phyloP scores from a whole-genome alignment of 495 filamentous ascomycete species.

The Tuber borchii region DNA sequence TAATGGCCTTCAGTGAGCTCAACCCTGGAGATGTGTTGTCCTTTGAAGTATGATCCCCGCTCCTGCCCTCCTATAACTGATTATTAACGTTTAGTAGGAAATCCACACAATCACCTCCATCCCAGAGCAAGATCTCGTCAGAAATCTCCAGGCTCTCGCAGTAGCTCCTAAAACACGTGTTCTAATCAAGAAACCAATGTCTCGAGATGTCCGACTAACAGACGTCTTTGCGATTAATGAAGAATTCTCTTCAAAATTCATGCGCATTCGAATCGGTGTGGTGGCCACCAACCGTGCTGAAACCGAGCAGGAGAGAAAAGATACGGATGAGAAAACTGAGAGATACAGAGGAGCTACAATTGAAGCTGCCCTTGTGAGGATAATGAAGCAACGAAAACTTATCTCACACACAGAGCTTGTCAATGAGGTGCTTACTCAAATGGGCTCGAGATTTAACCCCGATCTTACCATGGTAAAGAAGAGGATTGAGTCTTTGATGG shows the following conservation, averaged over 20 bases:
- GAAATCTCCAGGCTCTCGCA: constrained; percentile 76
- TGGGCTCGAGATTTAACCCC: constrained; percentile 74
- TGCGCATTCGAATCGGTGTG: constrained; percentile 80
- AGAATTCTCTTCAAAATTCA: constrained; percentile 69
- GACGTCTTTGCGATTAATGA: constrained; percentile 83
- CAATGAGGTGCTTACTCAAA: constrained; percentile 74
- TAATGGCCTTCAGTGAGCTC: constrained; percentile 83
- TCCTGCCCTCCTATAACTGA: neutral
- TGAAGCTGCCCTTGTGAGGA: constrained; percentile 74
- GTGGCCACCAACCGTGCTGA: constrained; percentile 76
- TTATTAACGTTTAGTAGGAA: constrained; percentile 49
- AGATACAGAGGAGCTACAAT: constrained; percentile 68
- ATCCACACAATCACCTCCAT: constrained; percentile 80
- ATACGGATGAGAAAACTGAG: constrained; percentile 82
- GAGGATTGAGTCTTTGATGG: constrained; percentile 86
- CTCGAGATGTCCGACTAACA: constrained; percentile 68
- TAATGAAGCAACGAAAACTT: constrained; percentile 76
- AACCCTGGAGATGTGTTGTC: constrained; percentile 58
- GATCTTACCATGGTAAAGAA: constrained; percentile 88
- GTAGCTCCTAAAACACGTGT: constrained; percentile 79
- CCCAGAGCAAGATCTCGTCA: constrained; percentile 65
- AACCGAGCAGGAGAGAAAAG: constrained; percentile 69
- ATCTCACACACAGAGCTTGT: constrained; percentile 74
- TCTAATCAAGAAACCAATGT: constrained; percentile 74
- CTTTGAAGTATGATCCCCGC: constrained; percentile 46